Evolutionary conservation across 257 asterid species (phyloP).

Genomic region (Prunella vulgaris): DNA sequence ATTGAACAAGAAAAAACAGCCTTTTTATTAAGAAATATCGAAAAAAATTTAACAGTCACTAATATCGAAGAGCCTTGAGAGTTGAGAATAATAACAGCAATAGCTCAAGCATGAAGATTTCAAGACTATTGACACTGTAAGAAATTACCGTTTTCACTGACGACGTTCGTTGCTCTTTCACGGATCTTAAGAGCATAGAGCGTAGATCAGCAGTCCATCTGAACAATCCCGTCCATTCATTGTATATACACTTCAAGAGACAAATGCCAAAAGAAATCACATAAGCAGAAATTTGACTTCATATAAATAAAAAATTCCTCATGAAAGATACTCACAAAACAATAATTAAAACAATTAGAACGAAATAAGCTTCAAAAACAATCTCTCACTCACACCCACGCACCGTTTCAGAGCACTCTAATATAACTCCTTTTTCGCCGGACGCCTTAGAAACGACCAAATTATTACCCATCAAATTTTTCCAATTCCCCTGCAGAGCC

Average conservation of each 20-base stretch:
- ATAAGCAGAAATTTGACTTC: not conserved
- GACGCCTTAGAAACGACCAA: slow-evolving; percentile 50
- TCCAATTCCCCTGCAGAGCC: slow-evolving; percentile 42
- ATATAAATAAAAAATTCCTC: not conserved
- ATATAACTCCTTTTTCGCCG: slow-evolving; percentile 58
- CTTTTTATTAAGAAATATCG: not conserved
- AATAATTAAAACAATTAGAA: not conserved
- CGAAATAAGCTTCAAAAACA: not conserved
- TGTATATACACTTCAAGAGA: slow-evolving; percentile 64
- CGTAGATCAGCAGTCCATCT: slow-evolving; percentile 76
- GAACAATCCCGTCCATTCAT: slow-evolving; percentile 75
- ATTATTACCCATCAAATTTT: slow-evolving; percentile 28
- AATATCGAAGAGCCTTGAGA: not conserved
- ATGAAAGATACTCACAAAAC: not conserved
- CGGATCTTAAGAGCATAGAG: slow-evolving; percentile 45
- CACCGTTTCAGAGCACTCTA: slow-evolving; percentile 65
- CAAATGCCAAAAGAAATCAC: not conserved
- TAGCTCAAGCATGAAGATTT: not conserved
- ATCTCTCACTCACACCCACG: not conserved
- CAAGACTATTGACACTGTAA: not conserved
- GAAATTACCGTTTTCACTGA: slow-evolving; percentile 54
- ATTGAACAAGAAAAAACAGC: not conserved
- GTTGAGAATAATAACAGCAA: not conserved
- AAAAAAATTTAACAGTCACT: not conserved
- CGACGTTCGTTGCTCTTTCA: slow-evolving; percentile 57